phyloP scores from a whole-genome alignment of 371 early-diverging fungal genomes.

The Lichtheimia ramosa region DNA sequence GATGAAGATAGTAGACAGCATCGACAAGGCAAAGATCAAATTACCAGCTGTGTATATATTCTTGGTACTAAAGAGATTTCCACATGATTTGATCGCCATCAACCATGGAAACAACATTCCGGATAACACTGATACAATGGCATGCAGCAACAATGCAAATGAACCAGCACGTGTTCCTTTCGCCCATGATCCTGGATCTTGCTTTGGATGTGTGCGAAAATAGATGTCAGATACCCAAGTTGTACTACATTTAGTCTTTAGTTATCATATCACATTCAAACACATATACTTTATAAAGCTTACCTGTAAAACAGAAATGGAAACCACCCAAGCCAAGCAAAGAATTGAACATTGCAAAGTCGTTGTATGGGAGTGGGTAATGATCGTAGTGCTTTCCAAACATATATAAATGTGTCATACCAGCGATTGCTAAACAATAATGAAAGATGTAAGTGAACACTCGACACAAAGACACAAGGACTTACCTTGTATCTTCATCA shows the following conservation, averaged over 20 bases:
- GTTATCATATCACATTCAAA: too few species aligned
- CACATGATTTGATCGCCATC: conserved; percentile 21
- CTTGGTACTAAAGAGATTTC: conserved; percentile 27
- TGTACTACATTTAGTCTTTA: conserved; percentile 11
- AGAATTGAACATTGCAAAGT: conserved; percentile 72
- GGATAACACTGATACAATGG: conserved; percentile 56
- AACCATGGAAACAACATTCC: conserved; percentile 50
- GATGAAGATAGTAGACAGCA: conserved; percentile 52
- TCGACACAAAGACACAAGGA: neutral
- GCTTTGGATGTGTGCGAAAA: conserved; percentile 19
- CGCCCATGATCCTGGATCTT: conserved; percentile 20
- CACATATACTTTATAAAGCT: neutral
- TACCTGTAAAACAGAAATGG: conserved; percentile 56
- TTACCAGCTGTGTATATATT: conserved; percentile 51
- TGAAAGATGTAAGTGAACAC: too few species aligned
- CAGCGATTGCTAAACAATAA: conserved; percentile 21
- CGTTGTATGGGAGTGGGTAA: conserved; percentile 55
- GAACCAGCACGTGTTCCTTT: conserved; percentile 59
- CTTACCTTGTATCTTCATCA: neutral
- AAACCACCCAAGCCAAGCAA: conserved; percentile 78
- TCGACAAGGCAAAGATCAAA: conserved; percentile 45
- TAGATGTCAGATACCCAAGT: conserved; percentile 49
- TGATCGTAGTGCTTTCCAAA: conserved; percentile 39
- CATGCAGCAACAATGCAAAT: conserved; percentile 57
- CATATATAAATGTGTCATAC: conserved; percentile 37